Evolutionary conservation across 2,329 filamentous ascomycete species (phyloP).

Genomic region (Parastagonospora nodorum): DNA sequence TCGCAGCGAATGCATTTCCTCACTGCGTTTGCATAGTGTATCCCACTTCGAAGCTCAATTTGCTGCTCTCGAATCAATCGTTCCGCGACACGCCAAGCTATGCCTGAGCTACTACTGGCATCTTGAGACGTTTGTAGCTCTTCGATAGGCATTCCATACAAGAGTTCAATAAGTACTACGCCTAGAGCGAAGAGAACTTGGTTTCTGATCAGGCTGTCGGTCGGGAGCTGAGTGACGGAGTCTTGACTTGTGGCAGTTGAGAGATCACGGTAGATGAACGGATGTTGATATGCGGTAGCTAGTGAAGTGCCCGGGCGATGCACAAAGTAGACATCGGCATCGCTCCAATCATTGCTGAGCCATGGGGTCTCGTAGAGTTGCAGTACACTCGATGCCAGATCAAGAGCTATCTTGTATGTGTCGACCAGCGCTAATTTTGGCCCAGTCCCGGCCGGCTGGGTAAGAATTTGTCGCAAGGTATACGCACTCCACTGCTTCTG

Average conservation of each 20-base stretch:
- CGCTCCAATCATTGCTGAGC: conserved; percentile 20
- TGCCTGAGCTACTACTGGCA: conserved; percentile 11
- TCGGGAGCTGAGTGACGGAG: neutral
- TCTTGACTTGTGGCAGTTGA: neutral
- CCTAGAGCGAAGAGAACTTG: conserved; percentile 40
- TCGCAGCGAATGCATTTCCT: conserved; percentile 22
- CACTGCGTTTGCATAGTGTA: conserved; percentile 19
- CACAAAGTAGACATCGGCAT: conserved; percentile 26
- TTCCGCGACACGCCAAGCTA: conserved; percentile 17
- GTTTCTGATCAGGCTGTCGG: conserved; percentile 27
- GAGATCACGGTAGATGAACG: conserved; percentile 18
- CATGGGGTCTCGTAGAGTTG: conserved; percentile 32
- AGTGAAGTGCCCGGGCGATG: conserved; percentile 13
- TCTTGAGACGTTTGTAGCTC: conserved; percentile 17
- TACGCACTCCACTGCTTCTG: conserved; percentile 19
- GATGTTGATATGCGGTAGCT: conserved; percentile 17
- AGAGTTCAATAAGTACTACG: conserved; percentile 42
- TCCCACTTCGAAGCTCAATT: conserved; percentile 17
- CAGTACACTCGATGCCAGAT: conserved; percentile 23
- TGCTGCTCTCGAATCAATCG: conserved; percentile 18
- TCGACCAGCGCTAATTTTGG: conserved; percentile 16
- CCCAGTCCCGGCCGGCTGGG: conserved; percentile 1
- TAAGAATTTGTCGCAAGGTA: conserved; percentile 14
- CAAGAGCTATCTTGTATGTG: conserved; percentile 21
- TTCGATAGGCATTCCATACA: conserved; percentile 32